Percentiles rank a stretch among this genome's conserved stretches.
Conservation (phyloP, 148 eudicot genomes). For the Persicaria tinctoria region DNA sequence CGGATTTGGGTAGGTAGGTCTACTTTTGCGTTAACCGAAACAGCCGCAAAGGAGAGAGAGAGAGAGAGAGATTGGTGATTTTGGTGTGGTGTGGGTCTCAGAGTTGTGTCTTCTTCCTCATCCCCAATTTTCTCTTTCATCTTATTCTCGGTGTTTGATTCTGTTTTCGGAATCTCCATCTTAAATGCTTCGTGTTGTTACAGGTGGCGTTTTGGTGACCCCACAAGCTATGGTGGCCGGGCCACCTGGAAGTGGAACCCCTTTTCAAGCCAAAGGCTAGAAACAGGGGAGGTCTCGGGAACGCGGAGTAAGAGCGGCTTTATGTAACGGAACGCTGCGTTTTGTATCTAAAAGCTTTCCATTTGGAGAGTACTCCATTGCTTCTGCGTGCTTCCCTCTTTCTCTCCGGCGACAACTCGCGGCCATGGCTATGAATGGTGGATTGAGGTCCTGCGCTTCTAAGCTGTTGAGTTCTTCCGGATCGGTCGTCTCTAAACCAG, state of each 20-base stretch:
- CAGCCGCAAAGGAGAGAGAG: not conserved
- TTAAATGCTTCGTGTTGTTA: not conserved
- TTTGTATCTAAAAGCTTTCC: not conserved
- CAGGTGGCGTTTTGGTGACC: not conserved
- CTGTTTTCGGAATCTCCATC: not conserved
- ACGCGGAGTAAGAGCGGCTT: not conserved
- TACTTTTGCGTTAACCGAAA: not conserved
- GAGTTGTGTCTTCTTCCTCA: not conserved
- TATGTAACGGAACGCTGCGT: not conserved
- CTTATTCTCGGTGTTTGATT: not conserved
- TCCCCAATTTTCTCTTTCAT: not conserved
- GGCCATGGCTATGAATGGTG: no score
- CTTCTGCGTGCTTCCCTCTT: not conserved
- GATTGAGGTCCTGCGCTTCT: no score
- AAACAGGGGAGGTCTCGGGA: not conserved
- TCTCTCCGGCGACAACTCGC: not conserved
- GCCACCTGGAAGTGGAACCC: not conserved
- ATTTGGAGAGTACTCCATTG: no score
- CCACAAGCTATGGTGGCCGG: not conserved
- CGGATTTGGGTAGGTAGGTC: conserved; percentile 5
- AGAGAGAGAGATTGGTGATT: no score
- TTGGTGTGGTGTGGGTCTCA: not conserved
- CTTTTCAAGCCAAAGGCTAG: not conserved
- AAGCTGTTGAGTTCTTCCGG: no score
- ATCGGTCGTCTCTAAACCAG: no score